Percentiles rank a stretch among this genome's conserved stretches.
These are phyloP conservation scores for Hyaloscypha bicolor DNA, from an alignment of 495 filamentous ascomycete genomes.

Conservation along the genomic window DNA sequence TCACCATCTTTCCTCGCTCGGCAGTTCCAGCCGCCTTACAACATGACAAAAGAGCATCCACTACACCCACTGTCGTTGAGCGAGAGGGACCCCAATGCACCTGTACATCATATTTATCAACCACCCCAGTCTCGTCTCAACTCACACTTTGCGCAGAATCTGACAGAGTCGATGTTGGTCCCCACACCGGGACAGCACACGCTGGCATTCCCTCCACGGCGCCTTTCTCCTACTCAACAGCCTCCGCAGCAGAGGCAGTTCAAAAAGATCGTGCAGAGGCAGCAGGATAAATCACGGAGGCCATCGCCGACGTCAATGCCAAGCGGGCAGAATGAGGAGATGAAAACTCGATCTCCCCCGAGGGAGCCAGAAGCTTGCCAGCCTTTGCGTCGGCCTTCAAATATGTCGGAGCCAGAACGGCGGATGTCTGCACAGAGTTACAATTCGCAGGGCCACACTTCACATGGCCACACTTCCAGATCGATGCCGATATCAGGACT, in stretches of 20 bases:
- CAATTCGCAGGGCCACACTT: neutral
- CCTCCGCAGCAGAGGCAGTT: slow-evolving; percentile 24
- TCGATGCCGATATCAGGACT: slow-evolving; percentile 23
- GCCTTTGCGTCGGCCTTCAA: slow-evolving; percentile 1
- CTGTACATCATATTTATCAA: slow-evolving; percentile 6
- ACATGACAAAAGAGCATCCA: slow-evolving; percentile 17
- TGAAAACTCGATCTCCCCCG: neutral
- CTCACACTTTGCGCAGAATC: slow-evolving; percentile 6
- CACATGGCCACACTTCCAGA: neutral
- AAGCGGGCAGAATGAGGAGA: neutral
- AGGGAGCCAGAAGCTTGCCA: neutral
- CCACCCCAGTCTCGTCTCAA: slow-evolving; percentile 1
- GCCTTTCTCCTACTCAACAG: slow-evolving; percentile 6
- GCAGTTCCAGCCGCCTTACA: slow-evolving; percentile 16
- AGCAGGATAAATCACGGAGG: neutral
- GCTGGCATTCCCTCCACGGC: neutral
- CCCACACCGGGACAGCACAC: neutral
- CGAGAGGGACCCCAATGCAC: slow-evolving; percentile 6
- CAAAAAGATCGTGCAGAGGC: slow-evolving; percentile 28
- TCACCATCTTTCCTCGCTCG: neutral
- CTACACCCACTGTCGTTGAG: slow-evolving; percentile 15
- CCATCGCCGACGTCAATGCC: neutral
- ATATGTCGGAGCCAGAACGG: neutral
- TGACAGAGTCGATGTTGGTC: neutral
- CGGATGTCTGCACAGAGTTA: neutral